These are phyloP conservation scores for Trypanosoma brucei DNA, from an alignment of 208 protist genomes.

Conservation along the genomic window DNA sequence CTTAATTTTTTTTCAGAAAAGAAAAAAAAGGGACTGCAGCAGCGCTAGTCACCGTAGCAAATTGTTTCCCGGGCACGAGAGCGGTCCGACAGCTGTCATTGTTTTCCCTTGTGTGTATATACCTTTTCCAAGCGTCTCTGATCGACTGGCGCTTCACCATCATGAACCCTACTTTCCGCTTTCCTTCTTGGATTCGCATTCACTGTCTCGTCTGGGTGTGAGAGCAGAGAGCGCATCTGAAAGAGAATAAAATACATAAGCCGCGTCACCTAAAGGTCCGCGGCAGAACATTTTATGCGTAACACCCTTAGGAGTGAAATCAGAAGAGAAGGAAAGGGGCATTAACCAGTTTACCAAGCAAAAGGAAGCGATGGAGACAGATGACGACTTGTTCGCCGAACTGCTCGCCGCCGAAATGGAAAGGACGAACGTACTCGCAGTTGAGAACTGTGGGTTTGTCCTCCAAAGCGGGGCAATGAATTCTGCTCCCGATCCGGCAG, in stretches of 20 bases:
- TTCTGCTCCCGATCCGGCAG: too few relatives aligned
- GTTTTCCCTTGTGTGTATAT: too few relatives aligned
- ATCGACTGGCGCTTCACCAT: too few relatives aligned
- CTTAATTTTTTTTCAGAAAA: too few relatives aligned
- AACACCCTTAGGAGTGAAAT: neutral
- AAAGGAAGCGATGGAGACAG: conserved; percentile 14
- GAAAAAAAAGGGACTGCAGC: too few relatives aligned
- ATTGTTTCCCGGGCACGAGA: too few relatives aligned
- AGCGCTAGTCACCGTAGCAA: too few relatives aligned
- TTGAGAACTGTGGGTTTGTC: too few relatives aligned
- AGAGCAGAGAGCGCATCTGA: neutral
- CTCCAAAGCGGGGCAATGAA: too few relatives aligned
- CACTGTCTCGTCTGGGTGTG: neutral
- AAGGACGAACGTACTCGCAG: neutral
- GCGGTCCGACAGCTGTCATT: too few relatives aligned
- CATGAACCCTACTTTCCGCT: neutral
- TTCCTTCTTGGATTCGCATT: neutral
- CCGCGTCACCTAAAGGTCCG: too few relatives aligned
- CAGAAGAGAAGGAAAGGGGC: neutral
- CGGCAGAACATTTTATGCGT: neutral
- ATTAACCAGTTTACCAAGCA: neutral
- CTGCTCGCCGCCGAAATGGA: conserved; percentile 12
- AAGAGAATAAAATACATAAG: neutral
- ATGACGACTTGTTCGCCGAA: conserved; percentile 18
- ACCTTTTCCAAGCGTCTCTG: too few relatives aligned